Base-by-base conservation (phyloP, 2,329 filamentous ascomycete species). In the Talaromyces funiculosus region DNA sequence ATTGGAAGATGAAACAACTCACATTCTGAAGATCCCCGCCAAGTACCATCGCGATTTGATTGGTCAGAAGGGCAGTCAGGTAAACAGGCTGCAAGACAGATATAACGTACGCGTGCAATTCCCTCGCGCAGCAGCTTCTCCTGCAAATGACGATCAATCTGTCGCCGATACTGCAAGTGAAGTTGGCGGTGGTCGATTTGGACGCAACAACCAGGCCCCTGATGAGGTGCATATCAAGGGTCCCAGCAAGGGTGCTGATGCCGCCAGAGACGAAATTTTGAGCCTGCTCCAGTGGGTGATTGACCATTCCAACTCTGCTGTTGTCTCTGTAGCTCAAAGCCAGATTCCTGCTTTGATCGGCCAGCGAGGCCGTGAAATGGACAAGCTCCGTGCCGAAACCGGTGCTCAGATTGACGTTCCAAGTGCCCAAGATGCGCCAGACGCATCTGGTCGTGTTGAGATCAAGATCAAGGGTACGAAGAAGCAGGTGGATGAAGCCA, bases 21-120 rank as follows among this genome's bases (percentile, higher is more conserved):
- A 96, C 73, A 80, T 86, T 12, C 81, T 99, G 59, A 96, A 95
- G 81, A 89, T 99, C 67, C 90, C 95, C 61, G 89, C 93, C 59
- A 91, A 96, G 77, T 97, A 89, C 76, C 94, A 99, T 77, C 86
- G 91, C 62, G 92, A 97, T 73, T 82, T 99, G 59, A 99, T 99
- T 68, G 94, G 94, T 53, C 84, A 90, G 20, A 88, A 90, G 69
- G 94, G 94, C 62, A 85, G 82, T 70, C 90, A 95, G 72, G 93
- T 99, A 71, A 94, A 94, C 78, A 88, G 90, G 66, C 84, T 99
- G 24, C 92, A 99, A 77, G 90, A 88, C 60, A 89, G 92, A 51
- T 97, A 99, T 81, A 88, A 89, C 71, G 94, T 99, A 43, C 87
- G 92, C 64, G 94, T 99, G 68, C 93, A 97, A 78, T 99, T 99